Evolutionary conservation across 1,139 yeast species (phyloP).

Genomic region (Taiozyma sp.): DNA sequence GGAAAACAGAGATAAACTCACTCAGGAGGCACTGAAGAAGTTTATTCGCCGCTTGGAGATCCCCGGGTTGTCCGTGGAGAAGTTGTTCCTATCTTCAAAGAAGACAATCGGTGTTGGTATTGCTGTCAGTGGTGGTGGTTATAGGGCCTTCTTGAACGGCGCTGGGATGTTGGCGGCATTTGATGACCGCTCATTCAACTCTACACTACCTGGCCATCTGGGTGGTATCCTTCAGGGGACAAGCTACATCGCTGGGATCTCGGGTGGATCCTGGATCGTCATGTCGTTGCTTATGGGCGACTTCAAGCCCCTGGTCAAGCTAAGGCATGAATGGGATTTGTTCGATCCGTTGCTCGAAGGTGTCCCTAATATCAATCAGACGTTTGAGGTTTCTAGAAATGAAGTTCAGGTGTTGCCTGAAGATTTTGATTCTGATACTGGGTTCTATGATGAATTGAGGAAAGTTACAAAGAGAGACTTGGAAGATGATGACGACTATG

Average conservation of each 20-base stretch:
- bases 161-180: constrained; percentile 58
- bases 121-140: constrained; percentile 74
- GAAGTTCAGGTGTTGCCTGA: constrained; percentile 25
- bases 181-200: constrained; percentile 39
- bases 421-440: constrained; percentile 22
- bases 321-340: constrained; percentile 40
- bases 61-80: constrained; percentile 34
- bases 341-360: constrained; percentile 51
- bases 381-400: constrained; percentile 26
- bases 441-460: constrained; percentile 23
- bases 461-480: constrained; percentile 15
- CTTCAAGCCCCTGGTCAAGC: constrained; percentile 37
- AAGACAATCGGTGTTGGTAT: constrained; percentile 42
- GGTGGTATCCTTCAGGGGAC: constrained; percentile 53
- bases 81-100: constrained; percentile 23
- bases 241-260: constrained; percentile 54
- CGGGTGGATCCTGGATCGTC: constrained; percentile 71
- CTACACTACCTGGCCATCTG: constrained; percentile 29
- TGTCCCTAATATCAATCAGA: constrained; percentile 35
- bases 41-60: constrained; percentile 35
- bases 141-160: constrained; percentile 61
- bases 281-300: constrained; percentile 44
- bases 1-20: constrained; percentile 28
- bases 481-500: not conserved
- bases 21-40: constrained; percentile 27